Conservation (phyloP, 2,329 filamentous ascomycete species). For the Blumeriella jaapii region DNA sequence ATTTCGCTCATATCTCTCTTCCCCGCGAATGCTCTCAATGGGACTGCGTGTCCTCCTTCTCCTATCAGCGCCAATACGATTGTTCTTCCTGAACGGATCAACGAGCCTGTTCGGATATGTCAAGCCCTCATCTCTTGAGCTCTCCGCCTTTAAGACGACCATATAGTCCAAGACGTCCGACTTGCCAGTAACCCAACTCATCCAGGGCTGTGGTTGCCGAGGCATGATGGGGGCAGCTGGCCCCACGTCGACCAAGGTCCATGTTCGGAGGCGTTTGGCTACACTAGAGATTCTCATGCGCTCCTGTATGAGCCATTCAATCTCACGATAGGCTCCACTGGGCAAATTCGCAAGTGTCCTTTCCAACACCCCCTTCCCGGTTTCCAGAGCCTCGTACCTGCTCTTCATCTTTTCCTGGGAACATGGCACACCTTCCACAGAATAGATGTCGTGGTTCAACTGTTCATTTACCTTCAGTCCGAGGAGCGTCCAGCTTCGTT, state of each 20-base stretch:
- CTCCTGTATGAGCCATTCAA: conserved; percentile 1
- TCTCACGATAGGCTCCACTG: background rate
- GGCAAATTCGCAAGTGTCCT: background rate
- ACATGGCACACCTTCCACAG: background rate
- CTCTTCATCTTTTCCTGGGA: conserved; percentile 2
- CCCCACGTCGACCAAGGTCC: background rate
- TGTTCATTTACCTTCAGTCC: background rate
- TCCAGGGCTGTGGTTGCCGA: background rate
- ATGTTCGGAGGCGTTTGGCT: conserved; percentile 1
- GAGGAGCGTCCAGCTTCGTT: conserved; percentile 1
- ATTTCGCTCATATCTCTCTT: background rate
- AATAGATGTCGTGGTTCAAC: background rate
- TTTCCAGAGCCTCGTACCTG: background rate
- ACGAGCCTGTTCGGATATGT: background rate
- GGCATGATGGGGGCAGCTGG: conserved; percentile 1
- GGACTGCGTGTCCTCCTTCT: background rate
- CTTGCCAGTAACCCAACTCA: background rate
- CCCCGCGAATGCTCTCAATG: background rate
- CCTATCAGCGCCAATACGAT: background rate
- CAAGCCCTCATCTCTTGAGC: background rate
- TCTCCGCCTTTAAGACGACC: conserved; percentile 3
- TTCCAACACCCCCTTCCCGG: background rate
- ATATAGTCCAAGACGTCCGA: background rate
- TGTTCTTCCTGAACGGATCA: conserved; percentile 2
- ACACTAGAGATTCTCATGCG: background rate